Evolutionary conservation across 139 green algal genomes (phyloP).

Genomic region (Nannochloris sp.): DNA sequence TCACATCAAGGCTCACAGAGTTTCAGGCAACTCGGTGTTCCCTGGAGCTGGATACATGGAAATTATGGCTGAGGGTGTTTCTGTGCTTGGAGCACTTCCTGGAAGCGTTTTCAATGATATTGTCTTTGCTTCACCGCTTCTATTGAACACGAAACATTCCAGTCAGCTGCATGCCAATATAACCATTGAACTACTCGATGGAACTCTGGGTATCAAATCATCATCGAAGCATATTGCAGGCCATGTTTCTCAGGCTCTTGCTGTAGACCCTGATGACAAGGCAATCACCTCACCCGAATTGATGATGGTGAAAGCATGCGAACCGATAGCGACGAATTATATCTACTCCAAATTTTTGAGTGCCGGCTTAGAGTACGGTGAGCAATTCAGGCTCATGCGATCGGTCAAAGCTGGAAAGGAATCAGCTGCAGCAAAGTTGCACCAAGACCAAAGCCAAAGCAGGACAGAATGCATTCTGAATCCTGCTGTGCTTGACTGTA

Average conservation of each 20-base stretch:
- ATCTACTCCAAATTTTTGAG: conserved; percentile 64
- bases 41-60: conserved; percentile 57
- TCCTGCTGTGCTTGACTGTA: conserved; percentile 6
- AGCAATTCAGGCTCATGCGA: conserved; percentile 60
- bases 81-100: background rate
- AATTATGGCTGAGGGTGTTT: conserved; percentile 29
- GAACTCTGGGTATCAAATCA: no score
- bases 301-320: background rate
- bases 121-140: no score
- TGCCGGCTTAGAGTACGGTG: conserved; percentile 66
- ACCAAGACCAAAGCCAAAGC: background rate
- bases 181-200: no score
- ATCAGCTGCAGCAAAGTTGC: background rate
- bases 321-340: conserved; percentile 28
- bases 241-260: no score
- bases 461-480: conserved; percentile 7
- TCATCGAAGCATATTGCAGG: no score
- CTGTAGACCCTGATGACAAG: no score
- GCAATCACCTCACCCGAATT: no score
- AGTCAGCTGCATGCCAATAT: no score
- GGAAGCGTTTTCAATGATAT: background rate
- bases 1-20: conserved; percentile 58
- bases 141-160: no score
- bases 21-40: conserved; percentile 39
- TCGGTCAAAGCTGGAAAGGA: conserved; percentile 5